Evolutionary conservation across 1,284 basidiomycete genomes (phyloP).

Genomic region (Rhodotorula sp.): DNA sequence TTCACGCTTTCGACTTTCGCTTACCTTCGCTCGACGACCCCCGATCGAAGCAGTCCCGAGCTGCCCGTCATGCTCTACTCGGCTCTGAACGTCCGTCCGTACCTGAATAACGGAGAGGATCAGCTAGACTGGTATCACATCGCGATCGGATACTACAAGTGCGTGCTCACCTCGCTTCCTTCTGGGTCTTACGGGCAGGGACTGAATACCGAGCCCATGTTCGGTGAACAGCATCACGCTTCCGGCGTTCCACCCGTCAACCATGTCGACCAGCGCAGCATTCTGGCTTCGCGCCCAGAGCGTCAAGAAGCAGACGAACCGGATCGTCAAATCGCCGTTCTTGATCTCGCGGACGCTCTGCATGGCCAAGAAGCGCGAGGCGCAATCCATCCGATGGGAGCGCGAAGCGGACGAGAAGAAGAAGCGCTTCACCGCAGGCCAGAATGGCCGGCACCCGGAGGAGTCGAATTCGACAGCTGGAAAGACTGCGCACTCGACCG

Average conservation of each 20-base stretch:
- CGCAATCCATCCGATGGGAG: slow-evolving; percentile 63
- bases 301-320: slow-evolving; percentile 64
- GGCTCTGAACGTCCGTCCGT: slow-evolving; percentile 68
- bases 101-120: slow-evolving; percentile 51
- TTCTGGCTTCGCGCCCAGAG: slow-evolving; percentile 72
- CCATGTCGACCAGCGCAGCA: slow-evolving; percentile 45
- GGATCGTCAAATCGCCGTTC: slow-evolving; percentile 62
- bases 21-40: slow-evolving; percentile 55
- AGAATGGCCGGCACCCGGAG: slow-evolving; percentile 36
- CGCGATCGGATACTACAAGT: slow-evolving; percentile 57
- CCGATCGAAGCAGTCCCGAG: slow-evolving; percentile 45
- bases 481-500: too few relatives aligned
- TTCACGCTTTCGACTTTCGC: slow-evolving; percentile 73
- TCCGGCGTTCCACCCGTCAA: slow-evolving; percentile 59
- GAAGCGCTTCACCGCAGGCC: slow-evolving; percentile 28
- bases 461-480: too few relatives aligned
- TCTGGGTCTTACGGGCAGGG: background rate
- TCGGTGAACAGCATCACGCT: slow-evolving; percentile 60
- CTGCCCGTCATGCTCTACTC: slow-evolving; percentile 73
- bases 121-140: slow-evolving; percentile 64
- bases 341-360: slow-evolving; percentile 60
- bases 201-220: too few relatives aligned
- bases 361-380: slow-evolving; percentile 64
- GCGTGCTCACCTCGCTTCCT: background rate
- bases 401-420: slow-evolving; percentile 61